These are phyloP conservation scores for Gracilaria domingensis DNA, from an alignment of 23 red algal genomes.

Conservation along the genomic window DNA sequence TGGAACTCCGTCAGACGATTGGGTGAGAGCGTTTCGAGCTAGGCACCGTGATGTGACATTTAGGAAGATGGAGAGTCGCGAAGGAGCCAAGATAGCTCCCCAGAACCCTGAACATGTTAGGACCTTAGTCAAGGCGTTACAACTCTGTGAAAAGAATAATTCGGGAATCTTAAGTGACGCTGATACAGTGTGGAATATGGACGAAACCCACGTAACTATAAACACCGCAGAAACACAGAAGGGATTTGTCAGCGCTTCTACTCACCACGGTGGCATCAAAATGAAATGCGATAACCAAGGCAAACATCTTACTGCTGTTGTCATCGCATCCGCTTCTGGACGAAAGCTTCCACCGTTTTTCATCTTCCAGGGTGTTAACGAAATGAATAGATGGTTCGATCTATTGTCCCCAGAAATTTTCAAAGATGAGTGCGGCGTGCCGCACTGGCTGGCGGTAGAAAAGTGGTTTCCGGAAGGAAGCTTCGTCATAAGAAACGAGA, in stretches of 20 bases:
- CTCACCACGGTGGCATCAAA: conserved; percentile 16
- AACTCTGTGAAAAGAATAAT: neutral
- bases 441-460: neutral
- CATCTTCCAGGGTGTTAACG: neutral
- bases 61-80: neutral
- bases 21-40: no score
- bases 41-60: neutral
- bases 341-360: no score
- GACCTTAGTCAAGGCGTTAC: neutral
- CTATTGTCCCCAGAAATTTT: neutral
- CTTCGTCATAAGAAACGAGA: neutral
- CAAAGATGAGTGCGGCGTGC: neutral
- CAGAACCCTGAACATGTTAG: conserved; percentile 13
- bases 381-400: neutral
- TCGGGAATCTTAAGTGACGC: neutral
- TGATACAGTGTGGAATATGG: conserved; percentile 10
- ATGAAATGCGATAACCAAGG: neutral
- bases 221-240: neutral
- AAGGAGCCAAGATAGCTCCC: neutral
- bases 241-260: neutral
- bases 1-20: no score
- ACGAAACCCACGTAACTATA: conserved; percentile 4
- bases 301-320: conserved; percentile 11
- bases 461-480: neutral
- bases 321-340: no score